phyloP scores from a whole-genome alignment of 1,284 basidiomycete genomes.

The Kalmanozyma brasiliensis region DNA sequence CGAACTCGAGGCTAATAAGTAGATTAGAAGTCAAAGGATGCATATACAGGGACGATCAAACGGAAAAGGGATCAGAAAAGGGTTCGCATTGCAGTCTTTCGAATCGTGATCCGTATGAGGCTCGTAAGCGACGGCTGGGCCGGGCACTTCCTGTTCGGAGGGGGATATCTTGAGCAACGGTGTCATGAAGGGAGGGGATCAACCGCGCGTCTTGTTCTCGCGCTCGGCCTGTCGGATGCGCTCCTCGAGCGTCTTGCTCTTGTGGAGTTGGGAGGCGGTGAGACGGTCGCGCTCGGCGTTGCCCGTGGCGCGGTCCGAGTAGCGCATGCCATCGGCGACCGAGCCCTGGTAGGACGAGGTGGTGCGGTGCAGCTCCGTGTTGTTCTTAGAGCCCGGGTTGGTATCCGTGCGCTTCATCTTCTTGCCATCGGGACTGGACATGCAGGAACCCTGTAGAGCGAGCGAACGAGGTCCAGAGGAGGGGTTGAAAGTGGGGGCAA shows the following conservation, averaged over 20 bases:
- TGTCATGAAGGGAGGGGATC: too few relatives aligned
- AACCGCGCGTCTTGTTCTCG: constrained; percentile 58
- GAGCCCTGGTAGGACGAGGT: constrained; percentile 67
- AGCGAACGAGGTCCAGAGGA: not conserved
- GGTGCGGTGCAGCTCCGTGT: constrained; percentile 67
- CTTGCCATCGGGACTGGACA: constrained; percentile 61
- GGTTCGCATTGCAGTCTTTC: too few relatives aligned
- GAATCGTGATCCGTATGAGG: too few relatives aligned
- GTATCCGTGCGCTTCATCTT: constrained; percentile 67
- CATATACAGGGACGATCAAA: too few relatives aligned
- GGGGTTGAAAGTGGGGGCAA: not conserved
- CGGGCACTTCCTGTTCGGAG: too few relatives aligned
- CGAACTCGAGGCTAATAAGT: not conserved
- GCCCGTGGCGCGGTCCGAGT: constrained; percentile 61
- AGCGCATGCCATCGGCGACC: constrained; percentile 65
- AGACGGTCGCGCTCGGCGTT: constrained; percentile 54
- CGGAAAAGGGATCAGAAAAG: too few relatives aligned
- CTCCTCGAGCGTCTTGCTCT: constrained; percentile 67
- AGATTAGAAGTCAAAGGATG: too few relatives aligned
- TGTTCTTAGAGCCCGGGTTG: constrained; percentile 54
- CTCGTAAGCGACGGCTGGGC: too few relatives aligned
- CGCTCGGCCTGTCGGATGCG: constrained; percentile 64
- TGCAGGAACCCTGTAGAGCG: constrained; percentile 52
- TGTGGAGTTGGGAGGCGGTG: constrained; percentile 66
- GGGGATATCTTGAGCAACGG: too few relatives aligned